A percentile compares a stretch with the other conserved stretches of the same genome.
phyloP scores from a whole-genome alignment of 2,329 filamentous ascomycete genomes.

The Paraphoma sp. region DNA sequence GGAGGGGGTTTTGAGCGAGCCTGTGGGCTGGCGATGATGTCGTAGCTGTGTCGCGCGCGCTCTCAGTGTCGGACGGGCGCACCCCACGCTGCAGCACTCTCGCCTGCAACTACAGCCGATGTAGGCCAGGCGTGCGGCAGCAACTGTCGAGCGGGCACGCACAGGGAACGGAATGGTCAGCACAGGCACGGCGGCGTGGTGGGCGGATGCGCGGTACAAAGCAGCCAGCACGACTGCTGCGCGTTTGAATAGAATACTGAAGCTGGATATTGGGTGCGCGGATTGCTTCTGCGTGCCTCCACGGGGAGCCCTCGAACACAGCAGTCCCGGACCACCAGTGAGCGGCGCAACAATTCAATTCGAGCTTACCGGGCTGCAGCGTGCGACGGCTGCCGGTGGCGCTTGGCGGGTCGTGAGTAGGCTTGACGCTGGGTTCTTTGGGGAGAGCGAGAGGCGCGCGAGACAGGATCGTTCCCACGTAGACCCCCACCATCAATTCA shows the following conservation, averaged over 20 bases:
- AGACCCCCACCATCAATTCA: constrained; percentile 15
- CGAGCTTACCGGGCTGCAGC: constrained; percentile 27
- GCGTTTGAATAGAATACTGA: not conserved
- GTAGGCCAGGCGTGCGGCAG: constrained; percentile 13
- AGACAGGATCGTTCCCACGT: not conserved
- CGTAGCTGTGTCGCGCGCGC: constrained; percentile 6
- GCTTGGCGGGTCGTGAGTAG: constrained; percentile 24
- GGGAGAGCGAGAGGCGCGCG: not conserved
- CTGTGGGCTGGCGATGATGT: constrained; percentile 47
- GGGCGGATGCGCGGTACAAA: not conserved
- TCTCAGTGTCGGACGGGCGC: constrained; percentile 19
- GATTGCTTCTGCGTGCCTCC: constrained; percentile 9
- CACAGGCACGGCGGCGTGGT: not conserved
- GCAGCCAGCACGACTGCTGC: not conserved
- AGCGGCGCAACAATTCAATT: constrained; percentile 32
- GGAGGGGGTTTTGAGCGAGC: constrained; percentile 36
- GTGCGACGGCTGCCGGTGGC: constrained; percentile 31
- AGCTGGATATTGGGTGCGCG: constrained; percentile 10
- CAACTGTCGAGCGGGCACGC: not conserved
- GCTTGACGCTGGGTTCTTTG: constrained; percentile 13
- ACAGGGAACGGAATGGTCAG: not conserved
- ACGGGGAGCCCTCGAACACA: constrained; percentile 21
- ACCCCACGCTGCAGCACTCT: constrained; percentile 32
- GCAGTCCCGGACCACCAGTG: constrained; percentile 18
- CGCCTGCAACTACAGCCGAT: constrained; percentile 28